A percentile compares a stretch with the other conserved stretches of the same genome.
These are phyloP conservation scores for Picea sitchensis DNA, from an alignment of 75 land plant genomes.

Conservation along the genomic window DNA sequence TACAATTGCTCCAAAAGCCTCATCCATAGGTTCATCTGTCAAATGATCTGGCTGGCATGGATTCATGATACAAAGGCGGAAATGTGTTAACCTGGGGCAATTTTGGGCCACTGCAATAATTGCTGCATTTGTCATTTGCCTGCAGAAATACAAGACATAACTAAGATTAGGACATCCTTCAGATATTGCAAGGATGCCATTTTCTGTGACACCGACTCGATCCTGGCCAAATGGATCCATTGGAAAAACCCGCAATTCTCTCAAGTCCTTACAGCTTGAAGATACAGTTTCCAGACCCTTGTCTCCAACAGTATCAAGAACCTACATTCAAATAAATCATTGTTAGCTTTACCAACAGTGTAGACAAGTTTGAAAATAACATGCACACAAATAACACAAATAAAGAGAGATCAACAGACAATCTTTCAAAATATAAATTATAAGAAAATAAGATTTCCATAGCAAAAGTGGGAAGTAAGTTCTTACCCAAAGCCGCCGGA, in stretches of 20 bases:
- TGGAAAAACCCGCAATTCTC: conserved; percentile 87
- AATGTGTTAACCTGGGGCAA: conserved; percentile 61
- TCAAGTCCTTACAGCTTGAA: conserved; percentile 63
- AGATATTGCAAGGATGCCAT: conserved; percentile 64
- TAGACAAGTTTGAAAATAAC: not conserved
- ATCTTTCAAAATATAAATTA: not conserved
- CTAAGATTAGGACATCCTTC: conserved; percentile 57
- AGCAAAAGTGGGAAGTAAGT: not conserved
- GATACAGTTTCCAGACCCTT: conserved; percentile 70
- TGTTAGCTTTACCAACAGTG: not conserved
- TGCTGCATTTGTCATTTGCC: conserved; percentile 80
- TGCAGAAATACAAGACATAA: conserved; percentile 73
- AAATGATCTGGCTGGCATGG: conserved; percentile 41
- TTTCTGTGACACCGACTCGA: conserved; percentile 37
- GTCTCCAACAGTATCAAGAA: conserved; percentile 68
- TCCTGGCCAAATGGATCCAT: conserved; percentile 31
- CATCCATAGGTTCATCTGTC: conserved; percentile 69
- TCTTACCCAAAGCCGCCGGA: conserved; percentile 60
- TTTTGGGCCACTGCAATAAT: conserved; percentile 45
- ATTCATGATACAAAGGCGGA: conserved; percentile 72
- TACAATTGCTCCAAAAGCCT: conserved; percentile 70
- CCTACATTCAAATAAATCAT: not conserved
- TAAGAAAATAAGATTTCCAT: not conserved
- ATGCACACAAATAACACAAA: not conserved
- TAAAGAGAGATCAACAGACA: not conserved